These are phyloP conservation scores for Blastomyces gilchristii DNA, from an alignment of 2,329 filamentous ascomycete species.

Conservation along the genomic window DNA sequence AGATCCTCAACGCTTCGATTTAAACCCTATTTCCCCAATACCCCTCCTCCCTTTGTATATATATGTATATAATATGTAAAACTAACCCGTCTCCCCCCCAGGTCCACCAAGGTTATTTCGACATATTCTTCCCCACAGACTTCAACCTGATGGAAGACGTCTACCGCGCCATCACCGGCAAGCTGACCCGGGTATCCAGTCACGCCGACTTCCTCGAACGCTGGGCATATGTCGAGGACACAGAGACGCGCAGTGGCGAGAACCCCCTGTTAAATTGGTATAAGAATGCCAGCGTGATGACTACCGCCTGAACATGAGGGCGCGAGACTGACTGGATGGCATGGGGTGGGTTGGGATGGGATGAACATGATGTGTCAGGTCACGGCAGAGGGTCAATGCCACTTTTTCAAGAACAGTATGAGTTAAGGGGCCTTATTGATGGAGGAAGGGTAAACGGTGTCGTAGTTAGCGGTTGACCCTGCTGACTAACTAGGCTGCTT, in stretches of 20 bases:
- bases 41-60: neutral
- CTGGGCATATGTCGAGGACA: constrained; percentile 87
- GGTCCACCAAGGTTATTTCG: constrained; percentile 98
- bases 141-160: constrained; percentile 84
- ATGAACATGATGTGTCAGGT: neutral
- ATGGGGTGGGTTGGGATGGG: neutral
- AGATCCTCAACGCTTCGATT: constrained; percentile 27
- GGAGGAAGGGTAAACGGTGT: no score
- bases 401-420: no score
- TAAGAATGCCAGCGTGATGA: constrained; percentile 86
- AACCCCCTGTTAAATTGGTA: constrained; percentile 91
- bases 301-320: constrained; percentile 53
- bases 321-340: neutral
- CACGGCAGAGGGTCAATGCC: no score
- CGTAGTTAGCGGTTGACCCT: no score
- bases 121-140: constrained; percentile 96
- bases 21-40: constrained; percentile 8
- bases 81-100: constrained; percentile 28
- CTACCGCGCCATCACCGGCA: constrained; percentile 86
- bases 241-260: constrained; percentile 78
- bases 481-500: no score
- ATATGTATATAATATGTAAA: neutral
- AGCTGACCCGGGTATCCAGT: constrained; percentile 70
- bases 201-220: constrained; percentile 85
- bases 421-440: no score